Evolutionary conservation across 306 rosid species (phyloP).

Genomic region (Begonia masoniana): DNA sequence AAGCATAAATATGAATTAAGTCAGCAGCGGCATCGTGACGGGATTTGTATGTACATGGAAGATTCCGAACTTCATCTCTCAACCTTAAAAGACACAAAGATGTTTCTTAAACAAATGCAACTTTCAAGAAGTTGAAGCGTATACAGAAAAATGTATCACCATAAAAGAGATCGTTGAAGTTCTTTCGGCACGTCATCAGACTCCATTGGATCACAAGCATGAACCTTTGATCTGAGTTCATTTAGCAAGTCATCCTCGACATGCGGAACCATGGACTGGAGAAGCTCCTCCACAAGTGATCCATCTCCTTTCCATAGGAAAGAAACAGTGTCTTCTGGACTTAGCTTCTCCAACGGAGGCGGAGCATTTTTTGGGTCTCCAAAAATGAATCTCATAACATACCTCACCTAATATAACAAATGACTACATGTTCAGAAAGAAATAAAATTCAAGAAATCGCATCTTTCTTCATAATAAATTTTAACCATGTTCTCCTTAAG

Average conservation of each 20-base stretch:
- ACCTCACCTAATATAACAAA: conserved; percentile 52
- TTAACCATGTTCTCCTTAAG: neutral
- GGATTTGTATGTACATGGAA: conserved; percentile 88
- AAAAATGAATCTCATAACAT: conserved; percentile 83
- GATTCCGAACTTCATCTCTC: conserved; percentile 89
- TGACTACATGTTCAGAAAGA: neutral
- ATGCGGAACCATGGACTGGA: conserved; percentile 61
- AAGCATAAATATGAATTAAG: conserved; percentile 89
- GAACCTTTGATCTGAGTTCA: conserved; percentile 59
- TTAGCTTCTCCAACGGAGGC: conserved; percentile 88
- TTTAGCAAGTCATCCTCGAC: conserved; percentile 46
- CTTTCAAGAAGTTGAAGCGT: conserved; percentile 1
- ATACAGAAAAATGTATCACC: conserved; percentile 28
- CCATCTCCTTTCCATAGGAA: conserved; percentile 93
- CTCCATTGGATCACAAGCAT: conserved; percentile 53
- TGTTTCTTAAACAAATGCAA: conserved; percentile 4
- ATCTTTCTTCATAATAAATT: neutral
- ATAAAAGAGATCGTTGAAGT: conserved; percentile 63
- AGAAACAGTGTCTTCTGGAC: conserved; percentile 60
- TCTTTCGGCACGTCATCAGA: conserved; percentile 57
- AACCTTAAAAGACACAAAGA: conserved; percentile 38
- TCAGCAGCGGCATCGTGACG: conserved; percentile 99
- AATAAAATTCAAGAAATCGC: neutral
- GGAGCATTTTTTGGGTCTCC: conserved; percentile 88
- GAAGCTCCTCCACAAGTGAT: conserved; percentile 84